Evolutionary conservation across 177 flowering plant genomes (phyloP), one percentile per base, ranked within the genome.

Genomic region (Tripterygium wilfordii): DNA sequence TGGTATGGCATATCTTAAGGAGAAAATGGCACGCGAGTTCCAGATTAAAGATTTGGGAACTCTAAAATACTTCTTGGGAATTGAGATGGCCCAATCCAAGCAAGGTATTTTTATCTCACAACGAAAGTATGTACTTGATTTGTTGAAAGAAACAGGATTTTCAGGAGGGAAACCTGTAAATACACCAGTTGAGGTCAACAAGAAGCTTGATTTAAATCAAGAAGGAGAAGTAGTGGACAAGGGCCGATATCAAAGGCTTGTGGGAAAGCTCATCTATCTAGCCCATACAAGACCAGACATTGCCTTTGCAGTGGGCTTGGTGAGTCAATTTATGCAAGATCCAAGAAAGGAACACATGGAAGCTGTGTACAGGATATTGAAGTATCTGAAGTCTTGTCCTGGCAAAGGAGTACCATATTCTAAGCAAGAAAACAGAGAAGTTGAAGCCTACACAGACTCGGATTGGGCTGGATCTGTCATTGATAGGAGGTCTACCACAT

Each of bases 321-420:
- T 36, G 3, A 15, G 39, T 10, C 26, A 20, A 28, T 48, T 48
- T n/a, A 48, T 48, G 42, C 52, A 36, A 8, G 23, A 21, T 15
- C 52, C 41, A 10, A 37, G 18, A 29, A 35, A 50, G 12, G 4
- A 25, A 3, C 36, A 50, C 13, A 5, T 50, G 21, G 2, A 50
- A 39, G 45, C 36, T 1, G 35, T 38, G 2, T 14, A 27, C 16
- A 16, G 27, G 17, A n/a, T 37, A 15, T 18, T 24, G 20, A 15
- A 37, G 10, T 38, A 38, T 15, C 29, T 17, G 15, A 32, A 23
- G 22, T 19, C 20, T 10, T 30, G 2, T 12, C 26, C 18, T 20
- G 13, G 37, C 18, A 38, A 9, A 15, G 54, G 35, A 5, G 14
- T 51, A 12, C 3, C 41, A 12, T 42, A 40, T 19, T 12, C 17